phyloP scores from a whole-genome alignment of 2,329 filamentous ascomycete genomes.

The Clonostachys rhizophaga region DNA sequence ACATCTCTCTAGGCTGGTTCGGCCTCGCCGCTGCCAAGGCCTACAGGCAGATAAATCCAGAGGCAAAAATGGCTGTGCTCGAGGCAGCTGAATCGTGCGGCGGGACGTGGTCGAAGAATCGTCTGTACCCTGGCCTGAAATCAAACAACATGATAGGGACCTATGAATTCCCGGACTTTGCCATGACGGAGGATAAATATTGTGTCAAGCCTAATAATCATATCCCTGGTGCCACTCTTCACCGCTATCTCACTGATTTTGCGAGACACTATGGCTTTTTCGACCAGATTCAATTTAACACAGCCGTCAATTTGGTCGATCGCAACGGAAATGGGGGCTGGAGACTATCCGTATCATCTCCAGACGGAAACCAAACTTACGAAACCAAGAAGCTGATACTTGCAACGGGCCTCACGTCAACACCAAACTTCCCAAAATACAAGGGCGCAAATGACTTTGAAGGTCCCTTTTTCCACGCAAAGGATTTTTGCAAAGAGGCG shows the following conservation, averaged over 20 bases:
- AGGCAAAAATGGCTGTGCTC: conserved; percentile 48
- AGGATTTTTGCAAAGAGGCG: conserved; percentile 28
- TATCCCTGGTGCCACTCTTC: conserved; percentile 39
- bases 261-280: conserved; percentile 35
- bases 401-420: conserved; percentile 42
- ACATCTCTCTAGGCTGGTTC: conserved; percentile 23
- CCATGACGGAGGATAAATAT: conserved; percentile 56
- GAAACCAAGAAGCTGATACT: conserved; percentile 34
- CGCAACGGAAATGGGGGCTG: conserved; percentile 9
- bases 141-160: conserved; percentile 72
- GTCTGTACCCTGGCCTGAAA: conserved; percentile 65
- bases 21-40: conserved; percentile 58
- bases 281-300: conserved; percentile 29
- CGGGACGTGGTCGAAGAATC: conserved; percentile 66
- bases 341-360: conserved; percentile 7
- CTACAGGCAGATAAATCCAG: conserved; percentile 55
- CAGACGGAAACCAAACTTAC: conserved; percentile 5
- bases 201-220: conserved; percentile 37
- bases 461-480: conserved; percentile 34
- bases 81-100: conserved; percentile 48
- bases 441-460: conserved; percentile 26
- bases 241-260: conserved; percentile 42
- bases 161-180: conserved; percentile 71
- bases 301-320: conserved; percentile 31
- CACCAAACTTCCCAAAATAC: conserved; percentile 32